Base-by-base conservation (phyloP, 495 filamentous ascomycete genomes). In the Neurospora cerealis region DNA sequence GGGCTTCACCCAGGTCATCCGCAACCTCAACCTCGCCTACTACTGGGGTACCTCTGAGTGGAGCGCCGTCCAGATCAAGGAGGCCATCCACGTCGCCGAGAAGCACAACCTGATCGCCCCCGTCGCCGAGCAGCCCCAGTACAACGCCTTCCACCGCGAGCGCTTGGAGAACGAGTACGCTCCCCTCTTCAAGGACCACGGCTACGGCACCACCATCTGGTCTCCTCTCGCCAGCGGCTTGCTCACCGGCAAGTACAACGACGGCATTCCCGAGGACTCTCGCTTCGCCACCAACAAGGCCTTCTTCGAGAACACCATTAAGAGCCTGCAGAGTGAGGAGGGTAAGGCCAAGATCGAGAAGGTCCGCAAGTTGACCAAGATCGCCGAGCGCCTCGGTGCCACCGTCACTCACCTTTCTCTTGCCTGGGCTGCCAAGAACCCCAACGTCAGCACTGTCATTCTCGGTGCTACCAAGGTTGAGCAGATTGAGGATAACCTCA, bases 11-110 rank as follows among this genome's bases (percentile, higher is more conserved):
- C 87, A 93, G 79, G 81, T 91, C 39, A 93, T 97, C 76, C 85
- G 90, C 80, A 87, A 87, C 66, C 91, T 93, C 54, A 91, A 93
- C 83, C 78, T 81, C 66, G 90, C 91, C 32, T 91, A 96, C 79
- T 96, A 96, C 87, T 97, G 93, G 94, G 94, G 94, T 40, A 96
- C 94, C 1, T 93, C 91, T 0, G 93, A 95, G 84, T 96, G 93
- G 94, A 86, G 85, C 73, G 93, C 93, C 9, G 89, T 88, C 70
- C 92, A 97, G 83, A 95, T 97, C 78, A 86, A 88, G 9, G 86
- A 91, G 73, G 94, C 94, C 8, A 93, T 90, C 84, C 85, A 89
- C 54, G 82, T 92, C 44, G 94, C 94, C 17, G 91, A 93, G 74
- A 86, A 84, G 73, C 85, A 96, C 44, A 88, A 90, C 28, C 85